Base-by-base conservation (phyloP, 2,329 filamentous ascomycete genomes). In the Ophiostoma triangulosporum region DNA sequence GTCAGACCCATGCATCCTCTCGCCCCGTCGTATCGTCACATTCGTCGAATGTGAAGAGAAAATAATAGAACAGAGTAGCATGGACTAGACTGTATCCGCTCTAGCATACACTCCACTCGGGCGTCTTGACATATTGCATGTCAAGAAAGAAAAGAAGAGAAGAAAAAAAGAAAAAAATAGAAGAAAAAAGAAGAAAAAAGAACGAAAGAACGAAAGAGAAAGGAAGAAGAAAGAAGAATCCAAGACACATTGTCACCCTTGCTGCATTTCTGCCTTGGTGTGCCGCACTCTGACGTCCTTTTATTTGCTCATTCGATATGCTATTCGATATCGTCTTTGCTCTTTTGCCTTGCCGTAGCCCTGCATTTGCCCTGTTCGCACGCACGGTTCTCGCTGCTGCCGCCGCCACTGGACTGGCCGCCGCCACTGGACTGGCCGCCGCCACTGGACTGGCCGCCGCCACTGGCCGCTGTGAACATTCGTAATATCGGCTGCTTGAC, bases 1-100 rank as follows among this genome's bases (percentile, higher is more conserved):
- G 56, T 58, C 54, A 46, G 43, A 46, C 20, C 50, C 54, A 53
- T 55, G 54, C 38, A 31, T 22, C 50, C 35, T 52, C 50, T 48
- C 51, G 51, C 51, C 51, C 51, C 51, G 24, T 53, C 51, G 51
- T 53, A 46, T 46, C 40, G 20, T 45, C 38, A 43, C 38, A 22
- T 24, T 24, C 14, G 24, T 40, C 22, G 14, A 43, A 43, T 7
- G 24, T 24, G 24, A 15, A 36, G 20, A 36, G 17, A 36, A 36
- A 8, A 20, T 20, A 38, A 24, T 24, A 6, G 24, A 43, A 43
- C 15, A 43, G 20, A 17, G 43, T 46, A 31, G 26, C 43, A 46
- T 46, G 26, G 26, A 12, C 43, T 46, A 46, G 43, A 17, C 43
- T 46, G 9, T n/a, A 15, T 50, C 11, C 1, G 50, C 33, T 24